phyloP scores from a whole-genome alignment of 768 basidiomycete species.

The Russula vinacea region DNA sequence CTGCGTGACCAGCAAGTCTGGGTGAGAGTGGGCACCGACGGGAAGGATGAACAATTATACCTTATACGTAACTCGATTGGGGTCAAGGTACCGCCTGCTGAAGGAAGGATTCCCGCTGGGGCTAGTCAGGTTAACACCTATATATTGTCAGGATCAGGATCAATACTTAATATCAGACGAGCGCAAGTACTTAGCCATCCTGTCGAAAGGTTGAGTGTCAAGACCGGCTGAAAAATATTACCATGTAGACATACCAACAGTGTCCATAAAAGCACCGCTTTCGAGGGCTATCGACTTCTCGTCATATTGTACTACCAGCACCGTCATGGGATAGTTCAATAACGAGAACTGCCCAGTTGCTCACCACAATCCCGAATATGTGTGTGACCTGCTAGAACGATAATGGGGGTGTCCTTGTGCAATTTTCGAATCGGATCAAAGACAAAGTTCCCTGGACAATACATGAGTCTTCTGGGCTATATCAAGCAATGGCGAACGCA shows the following conservation, averaged over 20 bases:
- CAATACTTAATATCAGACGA: not conserved
- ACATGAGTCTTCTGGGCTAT: constrained; percentile 45
- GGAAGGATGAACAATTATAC: constrained; percentile 35
- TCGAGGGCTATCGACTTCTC: constrained; percentile 75
- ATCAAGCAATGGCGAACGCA: constrained; percentile 45
- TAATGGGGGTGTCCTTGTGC: constrained; percentile 55
- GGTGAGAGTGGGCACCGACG: not conserved
- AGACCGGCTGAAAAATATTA: not conserved
- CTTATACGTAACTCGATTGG: constrained; percentile 74
- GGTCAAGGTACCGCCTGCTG: constrained; percentile 71
- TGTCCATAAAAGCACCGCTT: constrained; percentile 90
- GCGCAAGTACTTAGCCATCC: constrained; percentile 62
- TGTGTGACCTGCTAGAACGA: constrained; percentile 79
- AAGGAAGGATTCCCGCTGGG: constrained; percentile 54
- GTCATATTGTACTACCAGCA: constrained; percentile 55
- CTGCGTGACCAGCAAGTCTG: constrained; percentile 35
- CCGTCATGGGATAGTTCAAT: not conserved
- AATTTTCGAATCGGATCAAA: not conserved
- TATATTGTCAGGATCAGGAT: not conserved
- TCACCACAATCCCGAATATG: constrained; percentile 78
- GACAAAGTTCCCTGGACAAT: not conserved
- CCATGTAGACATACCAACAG: constrained; percentile 49
- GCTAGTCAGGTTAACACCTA: constrained; percentile 51
- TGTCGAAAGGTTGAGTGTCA: constrained; percentile 10
- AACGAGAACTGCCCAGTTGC: constrained; percentile 31